A percentile compares a stretch with the other conserved stretches of the same genome.
Evolutionary conservation across 1,284 basidiomycete genomes (phyloP).

Genomic region (Amylostereum areolatum): DNA sequence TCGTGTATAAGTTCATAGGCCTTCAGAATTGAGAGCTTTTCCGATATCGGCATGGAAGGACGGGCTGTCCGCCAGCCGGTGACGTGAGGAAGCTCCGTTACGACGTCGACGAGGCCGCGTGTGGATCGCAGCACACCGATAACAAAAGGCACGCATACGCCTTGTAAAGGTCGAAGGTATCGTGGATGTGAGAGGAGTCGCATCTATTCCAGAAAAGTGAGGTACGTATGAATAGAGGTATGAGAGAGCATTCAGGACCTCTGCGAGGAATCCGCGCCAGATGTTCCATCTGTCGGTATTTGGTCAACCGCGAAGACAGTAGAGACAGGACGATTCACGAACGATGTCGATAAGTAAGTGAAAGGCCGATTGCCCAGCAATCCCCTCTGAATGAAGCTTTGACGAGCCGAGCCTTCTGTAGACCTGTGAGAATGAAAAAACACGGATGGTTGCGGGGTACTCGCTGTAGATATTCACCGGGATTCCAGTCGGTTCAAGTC

Average conservation of each 20-base stretch:
- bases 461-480: too few relatives aligned
- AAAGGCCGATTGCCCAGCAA: too few relatives aligned
- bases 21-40: conserved; percentile 17
- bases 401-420: too few relatives aligned
- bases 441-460: too few relatives aligned
- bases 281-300: conserved; percentile 8
- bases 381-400: too few relatives aligned
- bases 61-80: conserved; percentile 19
- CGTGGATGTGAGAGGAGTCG: conserved; percentile 17
- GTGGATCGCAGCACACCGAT: conserved; percentile 14
- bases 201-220: conserved; percentile 7
- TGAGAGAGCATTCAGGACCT: conserved; percentile 1
- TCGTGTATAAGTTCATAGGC: conserved; percentile 20
- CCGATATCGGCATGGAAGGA: conserved; percentile 10
- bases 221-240: neutral
- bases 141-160: conserved; percentile 16
- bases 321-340: too few relatives aligned
- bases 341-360: too few relatives aligned
- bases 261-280: conserved; percentile 9
- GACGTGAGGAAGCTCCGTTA: conserved; percentile 20
- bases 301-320: too few relatives aligned
- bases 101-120: conserved; percentile 15
- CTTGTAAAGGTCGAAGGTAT: conserved; percentile 21
- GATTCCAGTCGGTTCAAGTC: too few relatives aligned
- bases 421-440: too few relatives aligned